These are phyloP conservation scores for Salix purpurea DNA, from an alignment of 345 rosid species.

Conservation along the genomic window DNA sequence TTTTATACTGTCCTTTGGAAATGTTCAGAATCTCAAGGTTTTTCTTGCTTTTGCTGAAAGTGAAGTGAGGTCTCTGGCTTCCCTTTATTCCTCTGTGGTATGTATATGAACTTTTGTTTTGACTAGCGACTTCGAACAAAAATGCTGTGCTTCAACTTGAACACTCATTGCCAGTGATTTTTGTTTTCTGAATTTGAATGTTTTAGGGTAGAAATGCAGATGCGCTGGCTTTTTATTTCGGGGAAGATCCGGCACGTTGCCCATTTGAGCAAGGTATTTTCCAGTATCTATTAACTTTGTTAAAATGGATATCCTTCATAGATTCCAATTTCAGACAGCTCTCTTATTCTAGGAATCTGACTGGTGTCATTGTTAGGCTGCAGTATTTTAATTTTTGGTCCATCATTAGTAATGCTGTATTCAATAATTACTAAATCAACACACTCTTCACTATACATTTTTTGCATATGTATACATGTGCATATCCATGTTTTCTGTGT, in stretches of 20 bases:
- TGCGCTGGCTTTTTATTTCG: constrained; percentile 87
- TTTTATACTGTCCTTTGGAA: background rate
- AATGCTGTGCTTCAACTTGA: background rate
- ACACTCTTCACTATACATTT: no score
- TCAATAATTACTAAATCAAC: background rate
- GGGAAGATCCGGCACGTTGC: constrained; percentile 94
- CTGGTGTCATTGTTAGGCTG: background rate
- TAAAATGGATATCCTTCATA: background rate
- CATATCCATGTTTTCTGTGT: background rate
- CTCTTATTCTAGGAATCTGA: background rate
- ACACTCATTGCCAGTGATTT: constrained; percentile 4
- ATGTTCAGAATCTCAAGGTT: constrained; percentile 15
- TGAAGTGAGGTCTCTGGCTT: constrained; percentile 24
- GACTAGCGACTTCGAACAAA: background rate
- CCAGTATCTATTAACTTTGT: background rate
- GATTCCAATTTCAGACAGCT: background rate
- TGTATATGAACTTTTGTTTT: constrained; percentile 9
- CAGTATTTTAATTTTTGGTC: background rate
- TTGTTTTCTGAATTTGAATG: constrained; percentile 16
- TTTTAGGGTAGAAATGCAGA: constrained; percentile 67
- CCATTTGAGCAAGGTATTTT: constrained; percentile 93
- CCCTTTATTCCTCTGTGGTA: constrained; percentile 31
- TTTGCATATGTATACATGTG: background rate
- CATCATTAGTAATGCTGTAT: background rate
- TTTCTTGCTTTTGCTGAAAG: constrained; percentile 25